phyloP scores from a whole-genome alignment of 2,329 filamentous ascomycete genomes.

The Immersiporthe knoxdaviesiana region DNA sequence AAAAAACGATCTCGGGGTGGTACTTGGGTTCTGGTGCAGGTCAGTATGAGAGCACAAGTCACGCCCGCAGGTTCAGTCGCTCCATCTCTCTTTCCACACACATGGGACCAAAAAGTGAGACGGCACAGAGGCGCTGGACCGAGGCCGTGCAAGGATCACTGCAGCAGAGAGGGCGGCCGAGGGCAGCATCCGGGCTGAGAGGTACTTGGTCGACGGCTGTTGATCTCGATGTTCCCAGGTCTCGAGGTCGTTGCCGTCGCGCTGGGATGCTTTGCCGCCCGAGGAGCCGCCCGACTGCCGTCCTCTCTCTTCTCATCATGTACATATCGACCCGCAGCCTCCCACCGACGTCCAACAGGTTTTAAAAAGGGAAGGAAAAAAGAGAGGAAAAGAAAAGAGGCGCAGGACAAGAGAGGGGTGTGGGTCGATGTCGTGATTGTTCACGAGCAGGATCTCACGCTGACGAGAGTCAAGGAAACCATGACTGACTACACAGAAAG shows the following conservation, averaged over 20 bases:
- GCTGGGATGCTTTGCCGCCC: slow-evolving; percentile 11
- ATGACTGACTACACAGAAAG: not conserved
- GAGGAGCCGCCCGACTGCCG: slow-evolving; percentile 19
- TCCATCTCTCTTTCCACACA: not conserved
- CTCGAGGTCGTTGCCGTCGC: slow-evolving; percentile 7
- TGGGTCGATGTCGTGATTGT: not conserved
- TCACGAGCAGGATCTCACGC: slow-evolving; percentile 3
- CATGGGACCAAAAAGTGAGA: not conserved
- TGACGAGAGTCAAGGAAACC: not conserved
- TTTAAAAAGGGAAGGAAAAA: not conserved
- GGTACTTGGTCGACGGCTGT: slow-evolving; percentile 9
- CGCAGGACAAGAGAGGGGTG: not conserved
- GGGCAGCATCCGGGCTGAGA: not conserved
- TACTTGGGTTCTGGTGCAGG: slow-evolving; percentile 1
- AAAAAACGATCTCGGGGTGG: not conserved
- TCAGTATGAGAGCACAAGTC: not conserved
- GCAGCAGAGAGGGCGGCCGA: not conserved
- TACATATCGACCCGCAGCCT: slow-evolving; percentile 17
- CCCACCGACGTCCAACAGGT: slow-evolving; percentile 11
- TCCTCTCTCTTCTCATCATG: not conserved
- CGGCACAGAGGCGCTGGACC: slow-evolving; percentile 1
- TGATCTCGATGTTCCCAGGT: not conserved
- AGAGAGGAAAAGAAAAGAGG: too few species aligned
- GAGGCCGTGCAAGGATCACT: slow-evolving; percentile 3
- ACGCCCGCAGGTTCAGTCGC: not conserved